Evolutionary conservation across 441 rosid genomes (phyloP), one percentile per base, ranked within the genome.

Genomic region (Theobroma grandiflorum): DNA sequence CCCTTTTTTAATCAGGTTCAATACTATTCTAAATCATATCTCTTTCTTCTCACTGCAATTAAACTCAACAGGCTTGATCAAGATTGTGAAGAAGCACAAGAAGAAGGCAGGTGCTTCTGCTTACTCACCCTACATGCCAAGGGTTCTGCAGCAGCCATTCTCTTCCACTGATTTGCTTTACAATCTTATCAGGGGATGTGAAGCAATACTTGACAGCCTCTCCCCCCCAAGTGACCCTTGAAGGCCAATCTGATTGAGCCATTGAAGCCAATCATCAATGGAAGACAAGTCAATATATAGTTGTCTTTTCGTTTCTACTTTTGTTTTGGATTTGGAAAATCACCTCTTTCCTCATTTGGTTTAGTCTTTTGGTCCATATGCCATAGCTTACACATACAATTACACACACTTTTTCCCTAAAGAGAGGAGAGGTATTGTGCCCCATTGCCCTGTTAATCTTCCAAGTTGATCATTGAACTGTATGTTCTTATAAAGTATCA

Each of bases 81-180:
- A 94, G 85, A 90, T 93, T 75, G 87, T 94, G 78, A 94, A 94
- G 93, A 94, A 93, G 91, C 94, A 93, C 77, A 92, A 90, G 84
- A 94, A 91, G 72, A 9, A 85, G 45, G 88, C 95, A 6, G 93
- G 97, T 26, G 86, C 83, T 62, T 84, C 82, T 2, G 89, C 88
- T 68, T 85, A 88, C 6, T 81, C 88, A 22, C 89, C 90, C 0
- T 86, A 81, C 82, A 87, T 88, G 72, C 91, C 91, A 59, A 91
- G 85, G 85, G 95, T 84, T 75, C 80, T 88, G 82, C 93, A 89
- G 12, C 93, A 91, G 66, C 94, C 98, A 2, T 89, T 91, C 80
- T 90, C 89, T 90, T 90, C 93, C 63, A 93, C 97, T 0, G 96
- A 90, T 68, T 83, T 91, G 84, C 88, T 94, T 58, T 89, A 79